Percentiles rank a stretch among this genome's conserved stretches.
These are phyloP conservation scores for Xanthoconium separans DNA, from an alignment of 1,284 basidiomycete genomes.

Conservation along the genomic window DNA sequence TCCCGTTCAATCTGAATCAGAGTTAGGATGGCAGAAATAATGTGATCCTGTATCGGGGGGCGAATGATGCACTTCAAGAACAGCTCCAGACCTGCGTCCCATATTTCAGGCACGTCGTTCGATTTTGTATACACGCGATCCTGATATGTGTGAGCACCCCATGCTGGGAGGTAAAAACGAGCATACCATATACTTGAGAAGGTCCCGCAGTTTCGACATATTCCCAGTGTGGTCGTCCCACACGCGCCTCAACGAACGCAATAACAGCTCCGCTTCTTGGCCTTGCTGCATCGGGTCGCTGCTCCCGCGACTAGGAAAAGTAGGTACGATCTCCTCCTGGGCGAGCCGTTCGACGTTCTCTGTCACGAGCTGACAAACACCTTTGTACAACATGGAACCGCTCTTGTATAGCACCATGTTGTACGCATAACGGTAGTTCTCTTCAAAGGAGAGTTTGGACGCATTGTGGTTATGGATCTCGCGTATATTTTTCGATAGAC, in stretches of 20 bases:
- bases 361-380: conserved; percentile 76
- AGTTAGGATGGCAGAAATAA: conserved; percentile 80
- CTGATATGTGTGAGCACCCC: conserved; percentile 43
- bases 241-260: conserved; percentile 81
- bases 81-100: conserved; percentile 81
- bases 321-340: conserved; percentile 74
- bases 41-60: conserved; percentile 80
- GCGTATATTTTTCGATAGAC: conserved; percentile 80
- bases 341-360: conserved; percentile 86
- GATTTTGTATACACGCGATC: conserved; percentile 83
- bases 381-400: conserved; percentile 88
- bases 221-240: conserved; percentile 95
- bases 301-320: conserved; percentile 64
- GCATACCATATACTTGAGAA: conserved; percentile 94
- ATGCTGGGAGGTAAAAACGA: conserved; percentile 9
- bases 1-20: conserved; percentile 92
- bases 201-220: conserved; percentile 87
- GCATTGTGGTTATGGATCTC: conserved; percentile 98
- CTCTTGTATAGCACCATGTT: conserved; percentile 90
- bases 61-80: conserved; percentile 87
- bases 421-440: conserved; percentile 93
- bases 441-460: conserved; percentile 91
- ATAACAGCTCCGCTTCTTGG: conserved; percentile 80
- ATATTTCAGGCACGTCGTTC: conserved; percentile 75
- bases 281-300: conserved; percentile 61